phyloP scores from a whole-genome alignment of 495 filamentous ascomycete genomes.

The Penicillium riverlandense region DNA sequence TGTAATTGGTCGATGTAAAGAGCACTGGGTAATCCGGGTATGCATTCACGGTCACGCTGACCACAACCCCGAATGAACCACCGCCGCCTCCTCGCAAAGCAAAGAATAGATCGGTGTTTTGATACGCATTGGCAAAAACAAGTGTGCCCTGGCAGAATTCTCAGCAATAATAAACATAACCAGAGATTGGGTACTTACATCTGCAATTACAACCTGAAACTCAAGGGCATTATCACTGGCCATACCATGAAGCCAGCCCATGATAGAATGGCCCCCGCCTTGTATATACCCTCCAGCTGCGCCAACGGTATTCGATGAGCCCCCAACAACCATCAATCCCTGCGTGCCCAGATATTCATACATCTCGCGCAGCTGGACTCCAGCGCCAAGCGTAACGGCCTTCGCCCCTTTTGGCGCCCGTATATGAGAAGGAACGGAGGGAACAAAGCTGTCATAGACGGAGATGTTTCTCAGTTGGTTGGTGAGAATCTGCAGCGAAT shows the following conservation, averaged over 20 bases:
- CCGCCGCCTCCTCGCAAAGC: slow-evolving; percentile 46
- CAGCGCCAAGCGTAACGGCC: slow-evolving; percentile 44
- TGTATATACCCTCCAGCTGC: slow-evolving; percentile 45
- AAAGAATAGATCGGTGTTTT: slow-evolving; percentile 39
- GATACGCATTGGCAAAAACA: slow-evolving; percentile 27
- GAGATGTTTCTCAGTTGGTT: slow-evolving; percentile 38
- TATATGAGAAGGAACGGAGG: slow-evolving; percentile 1
- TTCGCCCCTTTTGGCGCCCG: slow-evolving; percentile 9
- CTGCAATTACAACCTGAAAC: slow-evolving; percentile 23
- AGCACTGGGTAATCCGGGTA: slow-evolving; percentile 10
- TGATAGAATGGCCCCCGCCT: slow-evolving; percentile 48
- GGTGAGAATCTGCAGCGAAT: slow-evolving; percentile 44
- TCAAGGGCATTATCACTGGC: slow-evolving; percentile 29
- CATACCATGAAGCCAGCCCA: slow-evolving; percentile 27
- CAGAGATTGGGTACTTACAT: slow-evolving; percentile 14
- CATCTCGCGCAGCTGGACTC: slow-evolving; percentile 35
- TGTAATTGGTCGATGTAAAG: not conserved
- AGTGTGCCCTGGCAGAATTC: slow-evolving; percentile 27
- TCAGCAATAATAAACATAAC: not conserved
- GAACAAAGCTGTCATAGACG: slow-evolving; percentile 12
- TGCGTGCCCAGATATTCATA: slow-evolving; percentile 26
- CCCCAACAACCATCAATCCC: slow-evolving; percentile 7
- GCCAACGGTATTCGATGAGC: slow-evolving; percentile 14
- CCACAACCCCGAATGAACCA: slow-evolving; percentile 41
- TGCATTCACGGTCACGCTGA: slow-evolving; percentile 30